These are phyloP conservation scores for Quercus phellos DNA, from an alignment of 331 rosid species.

Conservation along the genomic window DNA sequence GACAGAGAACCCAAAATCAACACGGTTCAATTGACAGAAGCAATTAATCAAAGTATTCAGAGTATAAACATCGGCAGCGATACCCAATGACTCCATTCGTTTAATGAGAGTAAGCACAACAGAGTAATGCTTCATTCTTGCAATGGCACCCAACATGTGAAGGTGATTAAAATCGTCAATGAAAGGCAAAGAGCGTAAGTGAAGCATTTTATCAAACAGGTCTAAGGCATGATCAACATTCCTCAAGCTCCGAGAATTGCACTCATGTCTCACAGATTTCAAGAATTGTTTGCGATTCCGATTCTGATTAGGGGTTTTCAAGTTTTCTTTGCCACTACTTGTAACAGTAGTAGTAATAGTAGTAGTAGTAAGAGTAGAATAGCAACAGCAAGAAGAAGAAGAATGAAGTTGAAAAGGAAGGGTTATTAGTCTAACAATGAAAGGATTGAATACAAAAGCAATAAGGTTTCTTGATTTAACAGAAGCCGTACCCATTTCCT, in stretches of 20 bases:
- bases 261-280: neutral
- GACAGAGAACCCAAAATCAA: no score
- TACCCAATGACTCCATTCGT: neutral
- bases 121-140: neutral
- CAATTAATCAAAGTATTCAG: neutral
- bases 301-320: neutral
- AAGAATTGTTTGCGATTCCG: neutral
- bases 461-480: no score
- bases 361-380: no score
- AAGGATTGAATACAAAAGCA: no score
- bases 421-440: no score
- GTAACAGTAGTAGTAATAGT: no score
- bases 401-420: neutral
- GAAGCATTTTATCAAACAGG: no score
- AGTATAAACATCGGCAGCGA: neutral
- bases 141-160: neutral
- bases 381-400: neutral
- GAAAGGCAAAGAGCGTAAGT: no score
- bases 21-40: neutral
- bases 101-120: neutral
- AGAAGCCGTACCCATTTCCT: no score
- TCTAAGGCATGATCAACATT: neutral
- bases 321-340: neutral
- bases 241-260: neutral
- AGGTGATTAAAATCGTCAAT: no score